Percentiles rank a stretch among this genome's conserved stretches.
phyloP scores from a whole-genome alignment of 768 basidiomycete genomes.

The Rhodotorula diobovata region DNA sequence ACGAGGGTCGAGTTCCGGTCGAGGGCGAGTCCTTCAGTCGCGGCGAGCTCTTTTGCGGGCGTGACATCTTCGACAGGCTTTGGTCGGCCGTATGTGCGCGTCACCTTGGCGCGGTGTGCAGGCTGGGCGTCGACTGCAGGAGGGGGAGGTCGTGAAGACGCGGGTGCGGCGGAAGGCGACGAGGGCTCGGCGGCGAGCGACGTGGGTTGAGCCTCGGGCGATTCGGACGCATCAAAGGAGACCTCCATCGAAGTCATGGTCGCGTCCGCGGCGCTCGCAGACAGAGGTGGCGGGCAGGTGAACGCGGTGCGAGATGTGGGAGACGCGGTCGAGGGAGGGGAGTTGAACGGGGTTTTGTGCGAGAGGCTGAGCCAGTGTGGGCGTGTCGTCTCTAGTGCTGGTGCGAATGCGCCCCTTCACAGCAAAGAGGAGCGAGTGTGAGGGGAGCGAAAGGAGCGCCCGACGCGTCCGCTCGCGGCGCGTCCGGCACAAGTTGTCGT shows the following conservation, averaged over 20 bases:
- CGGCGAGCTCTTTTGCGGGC: not conserved
- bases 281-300: too few relatives aligned
- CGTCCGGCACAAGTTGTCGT: too few relatives aligned
- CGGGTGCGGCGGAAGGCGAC: not conserved
- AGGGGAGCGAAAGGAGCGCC: too few relatives aligned
- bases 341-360: too few relatives aligned
- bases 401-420: too few relatives aligned
- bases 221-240: not conserved
- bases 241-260: not conserved
- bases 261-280: too few relatives aligned
- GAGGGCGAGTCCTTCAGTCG: not conserved
- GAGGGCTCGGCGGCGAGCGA: not conserved
- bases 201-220: not conserved
- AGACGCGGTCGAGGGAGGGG: too few relatives aligned
- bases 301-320: too few relatives aligned
- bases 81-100: conserved; percentile 4
- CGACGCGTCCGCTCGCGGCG: not conserved
- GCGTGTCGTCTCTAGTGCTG: too few relatives aligned
- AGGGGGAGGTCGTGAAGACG: not conserved
- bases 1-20: conserved; percentile 3
- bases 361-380: too few relatives aligned
- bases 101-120: not conserved
- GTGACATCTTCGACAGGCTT: not conserved
- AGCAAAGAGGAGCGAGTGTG: too few relatives aligned
- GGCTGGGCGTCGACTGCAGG: not conserved